Conservation (phyloP, 345 rosid species). For the Syzygium oleosum region DNA sequence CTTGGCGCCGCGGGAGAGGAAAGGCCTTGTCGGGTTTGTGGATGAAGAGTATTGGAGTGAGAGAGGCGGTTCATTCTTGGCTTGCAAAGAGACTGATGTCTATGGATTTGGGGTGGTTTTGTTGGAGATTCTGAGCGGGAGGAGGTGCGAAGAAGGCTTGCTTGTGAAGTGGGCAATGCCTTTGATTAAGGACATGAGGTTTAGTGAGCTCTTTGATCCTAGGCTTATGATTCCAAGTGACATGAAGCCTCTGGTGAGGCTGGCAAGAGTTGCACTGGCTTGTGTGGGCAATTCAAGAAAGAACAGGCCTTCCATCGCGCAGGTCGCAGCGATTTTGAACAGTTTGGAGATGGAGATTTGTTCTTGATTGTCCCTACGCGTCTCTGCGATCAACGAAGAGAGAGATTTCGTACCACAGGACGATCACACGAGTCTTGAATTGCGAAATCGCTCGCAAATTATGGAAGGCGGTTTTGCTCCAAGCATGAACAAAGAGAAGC, state of each 20-base stretch:
- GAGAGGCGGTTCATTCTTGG: conserved; percentile 7
- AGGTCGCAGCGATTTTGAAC: conserved; percentile 59
- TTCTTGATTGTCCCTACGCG: not conserved
- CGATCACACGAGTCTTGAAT: not conserved
- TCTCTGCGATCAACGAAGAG: not conserved
- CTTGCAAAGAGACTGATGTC: conserved; percentile 66
- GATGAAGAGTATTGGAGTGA: conserved; percentile 59
- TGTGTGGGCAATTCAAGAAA: conserved; percentile 72
- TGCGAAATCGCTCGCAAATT: not conserved
- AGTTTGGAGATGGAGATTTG: conserved; percentile 36
- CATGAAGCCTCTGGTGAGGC: conserved; percentile 38
- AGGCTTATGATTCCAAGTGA: conserved; percentile 43
- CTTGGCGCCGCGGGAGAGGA: conserved; percentile 42
- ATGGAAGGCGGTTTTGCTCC: not conserved
- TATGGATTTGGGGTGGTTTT: conserved; percentile 78
- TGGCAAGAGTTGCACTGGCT: conserved; percentile 75
- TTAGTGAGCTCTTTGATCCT: conserved; percentile 54
- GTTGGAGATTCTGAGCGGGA: conserved; percentile 71
- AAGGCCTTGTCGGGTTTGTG: conserved; percentile 36
- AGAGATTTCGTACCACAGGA: not conserved
- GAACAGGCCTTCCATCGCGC: conserved; percentile 49
- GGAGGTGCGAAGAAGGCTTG: conserved; percentile 52
- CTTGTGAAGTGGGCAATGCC: conserved; percentile 78
- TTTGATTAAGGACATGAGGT: conserved; percentile 52
- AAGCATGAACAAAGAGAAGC: not conserved